These are phyloP conservation scores for Oryza nivara DNA, from an alignment of 176 grass and related monocot genomes.

Conservation along the genomic window DNA sequence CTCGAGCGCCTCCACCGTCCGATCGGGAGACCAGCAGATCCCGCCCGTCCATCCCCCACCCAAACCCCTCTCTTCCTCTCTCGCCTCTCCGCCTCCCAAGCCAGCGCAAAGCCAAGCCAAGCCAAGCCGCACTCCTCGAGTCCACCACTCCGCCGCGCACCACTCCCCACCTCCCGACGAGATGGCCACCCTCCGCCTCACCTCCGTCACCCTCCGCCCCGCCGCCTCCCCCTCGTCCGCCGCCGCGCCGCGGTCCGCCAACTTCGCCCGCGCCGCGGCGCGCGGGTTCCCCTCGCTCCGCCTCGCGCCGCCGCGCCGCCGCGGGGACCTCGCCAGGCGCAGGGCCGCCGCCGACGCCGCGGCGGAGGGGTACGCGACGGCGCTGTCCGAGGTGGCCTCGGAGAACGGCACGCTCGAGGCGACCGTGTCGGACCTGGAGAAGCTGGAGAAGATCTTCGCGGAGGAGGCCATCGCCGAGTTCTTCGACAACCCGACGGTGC, in stretches of 20 bases:
- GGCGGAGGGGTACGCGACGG: slow-evolving; percentile 63
- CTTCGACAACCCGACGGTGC: slow-evolving; percentile 82
- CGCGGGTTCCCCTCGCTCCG: slow-evolving; percentile 53
- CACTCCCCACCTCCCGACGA: slow-evolving; percentile 38
- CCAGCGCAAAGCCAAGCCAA: slow-evolving; percentile 19
- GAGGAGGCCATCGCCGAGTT: slow-evolving; percentile 70
- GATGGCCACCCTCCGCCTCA: slow-evolving; percentile 53
- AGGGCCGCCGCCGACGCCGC: slow-evolving; percentile 31
- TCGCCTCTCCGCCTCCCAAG: not conserved
- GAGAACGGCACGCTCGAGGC: slow-evolving; percentile 59
- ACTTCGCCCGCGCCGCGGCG: slow-evolving; percentile 32
- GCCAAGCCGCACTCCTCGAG: not conserved
- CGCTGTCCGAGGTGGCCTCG: slow-evolving; percentile 65
- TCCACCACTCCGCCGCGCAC: not conserved
- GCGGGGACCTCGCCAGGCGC: slow-evolving; percentile 47
- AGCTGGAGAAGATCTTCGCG: slow-evolving; percentile 64
- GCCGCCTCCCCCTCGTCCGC: slow-evolving; percentile 31
- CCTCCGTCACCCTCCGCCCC: slow-evolving; percentile 52
- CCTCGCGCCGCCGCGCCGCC: slow-evolving; percentile 43
- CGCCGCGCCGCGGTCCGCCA: slow-evolving; percentile 27
- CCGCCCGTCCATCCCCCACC: slow-evolving; percentile 25
- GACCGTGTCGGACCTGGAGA: slow-evolving; percentile 74
- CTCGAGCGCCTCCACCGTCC: not conserved
- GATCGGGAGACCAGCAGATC: slow-evolving; percentile 15
- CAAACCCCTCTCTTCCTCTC: slow-evolving; percentile 24